phyloP scores from a whole-genome alignment of 192 early-diverging fungal genomes.

The Linnemannia exigua region DNA sequence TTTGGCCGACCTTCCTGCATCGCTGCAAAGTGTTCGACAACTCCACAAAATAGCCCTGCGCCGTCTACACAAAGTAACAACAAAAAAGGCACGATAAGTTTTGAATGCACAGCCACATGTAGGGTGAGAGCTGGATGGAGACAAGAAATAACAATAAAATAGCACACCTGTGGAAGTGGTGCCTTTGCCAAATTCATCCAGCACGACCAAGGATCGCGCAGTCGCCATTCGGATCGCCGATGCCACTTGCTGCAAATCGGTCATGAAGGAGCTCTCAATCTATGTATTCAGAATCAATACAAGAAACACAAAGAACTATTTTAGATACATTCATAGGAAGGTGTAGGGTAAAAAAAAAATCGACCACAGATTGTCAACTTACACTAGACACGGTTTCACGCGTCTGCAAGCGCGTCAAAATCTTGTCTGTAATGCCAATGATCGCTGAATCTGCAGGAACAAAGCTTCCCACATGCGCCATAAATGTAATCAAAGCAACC shows the following conservation, averaged over 20 bases:
- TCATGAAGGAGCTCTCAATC: constrained; percentile 80
- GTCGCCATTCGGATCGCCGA: constrained; percentile 68
- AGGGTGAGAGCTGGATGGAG: neutral
- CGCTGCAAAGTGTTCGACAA: constrained; percentile 70
- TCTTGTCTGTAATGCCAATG: constrained; percentile 84
- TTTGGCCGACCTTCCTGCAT: constrained; percentile 68
- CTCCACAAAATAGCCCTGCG: constrained; percentile 81
- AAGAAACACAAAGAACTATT: neutral
- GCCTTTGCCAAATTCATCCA: constrained; percentile 93
- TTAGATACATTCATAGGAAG: neutral
- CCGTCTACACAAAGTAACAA: constrained; percentile 71
- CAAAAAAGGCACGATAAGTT: too few species aligned
- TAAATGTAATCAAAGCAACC: constrained; percentile 84
- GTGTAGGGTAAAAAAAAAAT: neutral
- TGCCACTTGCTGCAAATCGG: constrained; percentile 76
- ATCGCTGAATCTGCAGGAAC: constrained; percentile 81
- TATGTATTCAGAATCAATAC: constrained; percentile 11
- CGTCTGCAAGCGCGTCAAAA: constrained; percentile 82
- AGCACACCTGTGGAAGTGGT: constrained; percentile 68
- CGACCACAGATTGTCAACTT: neutral
- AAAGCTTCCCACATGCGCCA: constrained; percentile 94
- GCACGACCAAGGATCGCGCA: constrained; percentile 67
- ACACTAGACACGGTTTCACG: constrained; percentile 76
- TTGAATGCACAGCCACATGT: too few species aligned
- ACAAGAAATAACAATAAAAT: neutral